Evolutionary conservation across 169 alveolate species (phyloP).

Genomic region (Eimeria necatrix): DNA sequence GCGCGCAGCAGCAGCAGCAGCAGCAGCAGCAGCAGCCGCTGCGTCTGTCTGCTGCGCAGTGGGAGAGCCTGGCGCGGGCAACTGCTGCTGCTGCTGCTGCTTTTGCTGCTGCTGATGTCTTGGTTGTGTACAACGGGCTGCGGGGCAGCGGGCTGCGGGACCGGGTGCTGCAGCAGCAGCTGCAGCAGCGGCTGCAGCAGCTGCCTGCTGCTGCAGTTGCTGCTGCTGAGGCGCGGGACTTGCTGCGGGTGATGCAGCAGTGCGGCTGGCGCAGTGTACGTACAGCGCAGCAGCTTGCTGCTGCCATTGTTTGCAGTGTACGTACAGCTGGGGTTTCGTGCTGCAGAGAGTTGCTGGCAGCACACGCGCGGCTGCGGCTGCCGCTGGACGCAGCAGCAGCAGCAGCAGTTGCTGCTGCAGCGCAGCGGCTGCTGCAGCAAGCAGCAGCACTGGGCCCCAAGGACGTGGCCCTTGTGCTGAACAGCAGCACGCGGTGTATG

Average conservation of each 20-base stretch:
- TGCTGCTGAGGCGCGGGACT: not conserved
- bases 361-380: not conserved
- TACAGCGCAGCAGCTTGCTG: not conserved
- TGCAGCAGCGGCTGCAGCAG: not conserved
- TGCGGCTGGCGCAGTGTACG: not conserved
- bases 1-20: too few relatives aligned
- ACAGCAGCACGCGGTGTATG: not conserved
- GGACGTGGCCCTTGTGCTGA: not conserved
- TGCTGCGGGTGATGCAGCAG: not conserved
- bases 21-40: too few relatives aligned
- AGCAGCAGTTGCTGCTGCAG: not conserved
- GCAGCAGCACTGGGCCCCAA: not conserved
- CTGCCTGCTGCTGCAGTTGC: not conserved
- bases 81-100: not conserved
- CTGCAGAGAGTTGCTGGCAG: not conserved
- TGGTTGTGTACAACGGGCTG: not conserved
- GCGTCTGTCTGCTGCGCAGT: not conserved
- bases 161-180: not conserved
- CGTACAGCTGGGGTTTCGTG: not conserved
- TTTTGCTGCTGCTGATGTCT: not conserved
- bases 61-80: not conserved
- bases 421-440: not conserved
- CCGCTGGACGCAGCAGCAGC: not conserved
- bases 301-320: not conserved
- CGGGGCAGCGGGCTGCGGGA: not conserved